Evolutionary conservation across 768 basidiomycete species (phyloP), one percentile per base, ranked within the genome.

Genomic region (Lyophyllum decastes): DNA sequence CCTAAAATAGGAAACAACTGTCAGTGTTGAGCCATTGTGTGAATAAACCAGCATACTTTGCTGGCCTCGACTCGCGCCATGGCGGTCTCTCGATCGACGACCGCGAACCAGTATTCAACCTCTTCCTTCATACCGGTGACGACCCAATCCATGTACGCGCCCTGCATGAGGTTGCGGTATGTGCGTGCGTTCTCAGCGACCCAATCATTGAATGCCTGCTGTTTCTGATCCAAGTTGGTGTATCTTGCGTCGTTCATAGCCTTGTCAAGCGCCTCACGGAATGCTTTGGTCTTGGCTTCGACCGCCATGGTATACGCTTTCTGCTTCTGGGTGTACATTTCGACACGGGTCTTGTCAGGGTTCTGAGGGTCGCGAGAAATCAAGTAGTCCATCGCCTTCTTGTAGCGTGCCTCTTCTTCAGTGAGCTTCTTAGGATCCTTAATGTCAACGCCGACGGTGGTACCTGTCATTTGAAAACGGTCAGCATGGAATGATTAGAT

Each of bases 1-100:
- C 34, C 55, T 56, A 25, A n/a, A 21, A 26, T 34, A 44, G 21
- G 6, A 17, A 12, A 17, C 10, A 43, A 21, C 26, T 30, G 30
- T 30, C 12, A 38, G 10, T 4, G 16, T 4, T 17, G 35, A 6
- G 12, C 4, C 16, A 17, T 16, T 5, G 22, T 16, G 27, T 40
- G 38, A 34, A 26, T 2, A 33, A 25, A 50, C 27, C 7, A 9
- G 9, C 19, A 11, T 50, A 56, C 55, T 40, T 56, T 56, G 55
- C 55, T 56, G 1, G 47, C 48, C 30, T 56, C 55, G 16, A 56
- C 55, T 30, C 55, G 47, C 6, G 55, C 55, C 55, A 56, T 49
- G 22, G 55, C 55, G 21, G 55, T 49, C 22, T 56, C 55, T 25
- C 49, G 55, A 43, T 56, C 55, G 19, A 51, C 49, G 10, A 51